Conservation (phyloP, 2,329 filamentous ascomycete genomes). For the Diaporthe batatas region DNA sequence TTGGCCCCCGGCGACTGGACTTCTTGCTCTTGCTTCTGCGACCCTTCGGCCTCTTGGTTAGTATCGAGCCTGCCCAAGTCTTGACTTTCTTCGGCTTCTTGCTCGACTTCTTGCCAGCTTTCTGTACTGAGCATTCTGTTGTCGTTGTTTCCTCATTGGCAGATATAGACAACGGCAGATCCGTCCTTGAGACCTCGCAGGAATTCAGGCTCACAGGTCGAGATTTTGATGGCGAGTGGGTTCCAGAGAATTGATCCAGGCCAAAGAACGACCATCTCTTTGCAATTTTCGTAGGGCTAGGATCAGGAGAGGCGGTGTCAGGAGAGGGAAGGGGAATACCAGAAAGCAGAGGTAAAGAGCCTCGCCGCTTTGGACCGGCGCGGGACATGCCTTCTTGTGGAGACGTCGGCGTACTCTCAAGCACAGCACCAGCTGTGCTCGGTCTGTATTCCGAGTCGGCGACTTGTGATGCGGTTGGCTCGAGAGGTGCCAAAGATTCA, state of each 20-base stretch:
- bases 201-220: constrained; percentile 63
- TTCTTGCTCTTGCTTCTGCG: constrained; percentile 58
- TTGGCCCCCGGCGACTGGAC: constrained; percentile 61
- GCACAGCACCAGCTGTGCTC: constrained; percentile 78
- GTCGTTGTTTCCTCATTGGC: constrained; percentile 50
- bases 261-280: constrained; percentile 75
- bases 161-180: constrained; percentile 54
- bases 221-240: constrained; percentile 61
- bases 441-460: constrained; percentile 66
- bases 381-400: constrained; percentile 49
- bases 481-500: constrained; percentile 54
- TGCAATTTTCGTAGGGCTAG: constrained; percentile 64
- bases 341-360: constrained; percentile 70
- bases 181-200: constrained; percentile 52
- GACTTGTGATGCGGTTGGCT: constrained; percentile 57
- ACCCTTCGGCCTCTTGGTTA: constrained; percentile 72
- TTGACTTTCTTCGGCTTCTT: constrained; percentile 79
- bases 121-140: constrained; percentile 44
- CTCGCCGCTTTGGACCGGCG: constrained; percentile 64
- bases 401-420: constrained; percentile 65
- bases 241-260: constrained; percentile 66
- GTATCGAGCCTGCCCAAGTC: constrained; percentile 76
- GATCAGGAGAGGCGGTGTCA: constrained; percentile 52
- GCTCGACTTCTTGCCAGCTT: constrained; percentile 49
- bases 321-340: constrained; percentile 55